Evolutionary conservation across 2,329 filamentous ascomycete species (phyloP), one percentile per base, ranked within the genome.

Genomic region (Blastomyces parvus): DNA sequence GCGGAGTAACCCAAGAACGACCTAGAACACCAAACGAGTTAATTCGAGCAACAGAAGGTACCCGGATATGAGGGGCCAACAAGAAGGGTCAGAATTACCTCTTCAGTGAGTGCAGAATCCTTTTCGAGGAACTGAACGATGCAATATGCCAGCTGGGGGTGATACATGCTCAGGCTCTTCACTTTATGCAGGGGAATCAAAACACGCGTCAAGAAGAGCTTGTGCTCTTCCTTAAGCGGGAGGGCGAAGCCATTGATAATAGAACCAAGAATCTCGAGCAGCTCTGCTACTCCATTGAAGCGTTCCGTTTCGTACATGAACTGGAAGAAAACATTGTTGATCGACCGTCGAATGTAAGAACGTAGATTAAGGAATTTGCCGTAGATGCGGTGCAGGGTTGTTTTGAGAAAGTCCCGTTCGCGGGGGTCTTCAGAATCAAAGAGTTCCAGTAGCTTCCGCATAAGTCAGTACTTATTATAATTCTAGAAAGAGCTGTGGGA

Each of bases 301-400:
- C 94, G 86, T 77, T 99, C 94, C 3, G 94, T 99, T 78, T 99
- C 94, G 75, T 99, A 99, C 65, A 91, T 92, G 77, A 99, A 99
- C 74, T 99, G 94, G 83, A 99, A 99, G 80, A 99, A 99, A 70
- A 99, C 94, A 73, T 99, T 97, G 85, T 99, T 99, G 83, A 99
- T 99, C 63, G 94, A 99, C 71, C 94, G 87, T 73, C 94, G 86
- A 73, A 99, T 99, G 77, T 96, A 99, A 38, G 94, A 97, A 65
- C 94, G 88, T 66, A 99, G 83, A 76, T 99, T 99, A 70, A 99
- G 84, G 78, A 99, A 99, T 80, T 99, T 99, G 72, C 94, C 94
- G 74, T 99, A 99, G 74, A 99, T 99, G 66, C 94, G 87, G 78
- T 99, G 94, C 62, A 99, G 82, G 0, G 94, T 99, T 0, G 94